Conservation (phyloP, 106 monocot species). For the Triglochin maritima region DNA sequence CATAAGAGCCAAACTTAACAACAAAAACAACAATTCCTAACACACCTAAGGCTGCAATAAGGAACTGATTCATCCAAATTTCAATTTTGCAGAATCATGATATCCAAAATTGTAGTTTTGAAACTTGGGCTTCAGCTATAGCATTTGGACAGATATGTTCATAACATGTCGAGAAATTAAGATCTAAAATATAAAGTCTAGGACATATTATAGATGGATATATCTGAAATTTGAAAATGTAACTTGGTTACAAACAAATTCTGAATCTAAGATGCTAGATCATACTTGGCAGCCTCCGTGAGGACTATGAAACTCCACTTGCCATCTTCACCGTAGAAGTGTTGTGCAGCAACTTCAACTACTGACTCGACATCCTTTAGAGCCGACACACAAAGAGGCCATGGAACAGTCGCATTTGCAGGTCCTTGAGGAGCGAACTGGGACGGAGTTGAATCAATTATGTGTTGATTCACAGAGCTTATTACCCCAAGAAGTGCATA, state of each 20-base stretch:
- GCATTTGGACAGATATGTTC: too few relatives aligned
- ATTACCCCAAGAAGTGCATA: constrained; percentile 75
- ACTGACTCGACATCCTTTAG: constrained; percentile 83
- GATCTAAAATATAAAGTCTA: too few relatives aligned
- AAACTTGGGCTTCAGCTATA: neutral
- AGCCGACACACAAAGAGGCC: constrained; percentile 54
- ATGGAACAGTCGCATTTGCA: constrained; percentile 32
- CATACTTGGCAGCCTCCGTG: constrained; percentile 69
- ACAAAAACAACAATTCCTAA: too few relatives aligned
- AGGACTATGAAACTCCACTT: constrained; percentile 79
- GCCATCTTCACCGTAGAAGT: constrained; percentile 64
- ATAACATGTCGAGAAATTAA: too few relatives aligned
- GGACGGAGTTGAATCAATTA: constrained; percentile 49
- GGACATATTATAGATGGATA: too few relatives aligned
- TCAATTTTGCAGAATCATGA: neutral
- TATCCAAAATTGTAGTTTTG: neutral
- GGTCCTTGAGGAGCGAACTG: constrained; percentile 5
- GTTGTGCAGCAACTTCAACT: constrained; percentile 74
- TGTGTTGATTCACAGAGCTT: constrained; percentile 66
- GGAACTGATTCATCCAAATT: too few relatives aligned
- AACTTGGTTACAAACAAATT: neutral
- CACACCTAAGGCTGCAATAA: too few relatives aligned
- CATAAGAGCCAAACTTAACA: neutral
- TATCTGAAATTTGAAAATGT: too few relatives aligned
- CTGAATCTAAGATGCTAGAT: neutral